Conservation (phyloP, 805 yeast genomes). For the Candida easanensis region DNA sequence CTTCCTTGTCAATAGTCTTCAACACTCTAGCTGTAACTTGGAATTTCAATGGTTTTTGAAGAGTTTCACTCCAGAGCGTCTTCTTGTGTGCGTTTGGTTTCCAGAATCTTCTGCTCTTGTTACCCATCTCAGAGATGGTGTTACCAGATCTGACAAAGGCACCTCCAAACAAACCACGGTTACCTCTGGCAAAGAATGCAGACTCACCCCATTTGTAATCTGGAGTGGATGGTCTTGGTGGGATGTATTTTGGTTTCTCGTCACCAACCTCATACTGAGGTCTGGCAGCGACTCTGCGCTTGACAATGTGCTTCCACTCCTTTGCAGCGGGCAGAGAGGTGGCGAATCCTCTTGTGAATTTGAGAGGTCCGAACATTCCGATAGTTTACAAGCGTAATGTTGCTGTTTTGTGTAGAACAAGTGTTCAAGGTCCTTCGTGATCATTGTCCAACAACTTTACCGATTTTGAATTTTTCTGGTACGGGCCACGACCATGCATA, state of each 20-base stretch:
- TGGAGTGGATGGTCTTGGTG: constrained; percentile 47
- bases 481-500: too few relatives aligned
- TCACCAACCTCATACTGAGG: constrained; percentile 54
- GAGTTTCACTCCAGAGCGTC: constrained; percentile 79
- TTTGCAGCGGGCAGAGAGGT: constrained; percentile 20
- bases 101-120: constrained; percentile 76
- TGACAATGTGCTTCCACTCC: constrained; percentile 44
- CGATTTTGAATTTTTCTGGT: too few relatives aligned
- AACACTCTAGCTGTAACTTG: constrained; percentile 77
- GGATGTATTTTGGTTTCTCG: constrained; percentile 44
- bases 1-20: constrained; percentile 86
- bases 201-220: constrained; percentile 81
- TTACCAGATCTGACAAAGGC: constrained; percentile 75
- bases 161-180: constrained; percentile 90
- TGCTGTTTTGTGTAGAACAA: too few relatives aligned
- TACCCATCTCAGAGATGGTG: constrained; percentile 69
- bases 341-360: constrained; percentile 22
- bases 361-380: constrained; percentile 20
- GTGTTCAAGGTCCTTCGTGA: too few relatives aligned
- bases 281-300: constrained; percentile 42
- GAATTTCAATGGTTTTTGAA: constrained; percentile 50
- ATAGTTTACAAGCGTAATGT: neutral
- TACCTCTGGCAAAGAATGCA: constrained; percentile 73
- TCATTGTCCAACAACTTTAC: too few relatives aligned
- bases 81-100: constrained; percentile 77